A percentile compares a stretch with the other conserved stretches of the same genome.
Evolutionary conservation across 164 flowering plant genomes (phyloP).

Genomic region (Magnolia officinalis): DNA sequence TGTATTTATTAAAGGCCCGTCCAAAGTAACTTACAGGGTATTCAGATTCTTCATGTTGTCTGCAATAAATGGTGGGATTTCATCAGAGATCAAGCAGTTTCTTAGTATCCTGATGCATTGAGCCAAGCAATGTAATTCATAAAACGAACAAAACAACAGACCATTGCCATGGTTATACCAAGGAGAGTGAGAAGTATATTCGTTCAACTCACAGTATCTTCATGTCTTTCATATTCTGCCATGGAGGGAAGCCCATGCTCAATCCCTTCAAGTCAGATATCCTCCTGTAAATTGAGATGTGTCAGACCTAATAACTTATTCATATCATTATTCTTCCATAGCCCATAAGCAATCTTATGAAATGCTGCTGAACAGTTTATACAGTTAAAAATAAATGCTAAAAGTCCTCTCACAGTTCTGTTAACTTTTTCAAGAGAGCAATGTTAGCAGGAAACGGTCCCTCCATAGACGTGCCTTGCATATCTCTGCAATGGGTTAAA

Average conservation of each 20-base stretch:
- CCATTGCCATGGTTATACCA: not conserved
- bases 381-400: not conserved
- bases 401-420: constrained; percentile 42
- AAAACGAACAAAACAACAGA: not conserved
- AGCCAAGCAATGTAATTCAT: not conserved
- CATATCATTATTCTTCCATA: not conserved
- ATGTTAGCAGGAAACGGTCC: constrained; percentile 75
- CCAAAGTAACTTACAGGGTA: constrained; percentile 42
- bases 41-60: constrained; percentile 24
- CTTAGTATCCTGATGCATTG: constrained; percentile 46
- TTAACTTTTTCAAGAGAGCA: constrained; percentile 44
- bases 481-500: constrained; percentile 41
- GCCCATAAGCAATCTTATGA: not conserved
- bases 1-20: not conserved
- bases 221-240: constrained; percentile 34
- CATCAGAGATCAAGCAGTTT: constrained; percentile 57
- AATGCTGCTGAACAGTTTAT: not conserved
- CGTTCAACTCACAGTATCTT: constrained; percentile 48
- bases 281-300: constrained; percentile 47
- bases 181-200: not conserved
- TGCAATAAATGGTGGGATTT: constrained; percentile 56
- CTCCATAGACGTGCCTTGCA: constrained; percentile 78
- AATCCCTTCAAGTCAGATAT: constrained; percentile 67
- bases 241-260: constrained; percentile 43
- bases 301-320: not conserved